Base-by-base conservation (phyloP, 2,329 filamentous ascomycete genomes). In the Pleoardoris graminearum region DNA sequence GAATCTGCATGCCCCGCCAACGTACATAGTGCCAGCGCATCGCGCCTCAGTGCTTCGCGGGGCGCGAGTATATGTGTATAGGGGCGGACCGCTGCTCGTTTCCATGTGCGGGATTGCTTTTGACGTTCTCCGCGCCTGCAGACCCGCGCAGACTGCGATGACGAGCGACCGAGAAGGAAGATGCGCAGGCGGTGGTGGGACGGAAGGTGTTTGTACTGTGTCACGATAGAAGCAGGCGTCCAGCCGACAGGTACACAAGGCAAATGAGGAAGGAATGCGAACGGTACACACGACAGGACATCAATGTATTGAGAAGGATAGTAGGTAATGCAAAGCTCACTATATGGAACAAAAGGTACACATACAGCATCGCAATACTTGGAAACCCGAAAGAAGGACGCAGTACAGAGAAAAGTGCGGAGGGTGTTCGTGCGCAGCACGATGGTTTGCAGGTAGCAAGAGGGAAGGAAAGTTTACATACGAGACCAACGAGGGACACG, bases 1-100 rank as follows among this genome's bases (percentile, higher is more conserved):
- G 45, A 16, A 21, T 22, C 38, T 46, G 53, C 56, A 59, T 42
- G 35, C 53, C 53, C 56, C 53, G 50, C 56, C 50, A 21, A 45
- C 44, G 23, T 51, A 53, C 48, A 52, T 27, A 10, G 5, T 30
- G 36, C 25, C 47, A 43, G 22, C 45, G 32, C 27, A 38, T 41
- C 33, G 23, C 25, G 17, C 35, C 16, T 21, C 19, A 41, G 37
- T 30, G 16, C 38, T 32, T 39, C 23, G 3, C n/a, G 29, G 8
- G 27, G 21, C 38, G 6, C 38, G 6, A 8, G 19, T 22, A 21
- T 44, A 36, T 37, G n/a, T 36, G 32, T 36, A n/a, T 21, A 11
- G 17, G 4, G 16, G 44, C 35, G 7, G 35, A 12, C 19, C 14
- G 33, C 23, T 16, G 19, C 23, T 38, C 44, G 33, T 19, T 5